These are phyloP conservation scores for Lagenidium giganteum DNA, from an alignment of 352 stramenopile genomes.

Conservation along the genomic window DNA sequence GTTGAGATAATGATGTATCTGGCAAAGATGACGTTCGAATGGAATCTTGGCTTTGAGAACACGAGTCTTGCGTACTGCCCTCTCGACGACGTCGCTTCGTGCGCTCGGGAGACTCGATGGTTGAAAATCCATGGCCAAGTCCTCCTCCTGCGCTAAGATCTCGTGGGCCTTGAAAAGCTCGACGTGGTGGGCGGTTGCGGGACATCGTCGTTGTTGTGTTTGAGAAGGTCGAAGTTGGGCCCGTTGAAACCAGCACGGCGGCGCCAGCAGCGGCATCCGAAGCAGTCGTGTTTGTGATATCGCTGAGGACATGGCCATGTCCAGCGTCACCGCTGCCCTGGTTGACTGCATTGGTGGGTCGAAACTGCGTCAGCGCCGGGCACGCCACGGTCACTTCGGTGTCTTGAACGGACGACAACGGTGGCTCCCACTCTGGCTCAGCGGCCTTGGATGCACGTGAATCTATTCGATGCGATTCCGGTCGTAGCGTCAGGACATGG, in stretches of 20 bases:
- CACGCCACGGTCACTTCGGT: not conserved
- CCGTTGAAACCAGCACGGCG: not conserved
- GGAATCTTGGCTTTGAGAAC: too few species aligned
- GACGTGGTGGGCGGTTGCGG: too few species aligned
- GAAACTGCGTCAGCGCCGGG: constrained; percentile 1
- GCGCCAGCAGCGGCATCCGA: not conserved
- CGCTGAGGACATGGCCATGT: constrained; percentile 21
- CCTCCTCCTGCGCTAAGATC: not conserved
- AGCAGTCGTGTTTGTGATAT: constrained; percentile 51
- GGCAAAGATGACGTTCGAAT: too few species aligned
- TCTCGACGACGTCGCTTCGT: not conserved
- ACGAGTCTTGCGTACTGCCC: too few species aligned
- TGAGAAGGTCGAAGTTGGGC: not conserved
- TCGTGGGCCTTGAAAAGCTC: not conserved
- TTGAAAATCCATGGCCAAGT: not conserved
- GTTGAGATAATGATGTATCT: too few species aligned
- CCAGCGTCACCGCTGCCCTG: constrained; percentile 8
- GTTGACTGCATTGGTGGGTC: constrained; percentile 1
- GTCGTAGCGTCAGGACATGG: constrained; percentile 34
- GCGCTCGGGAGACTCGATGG: constrained; percentile 9
- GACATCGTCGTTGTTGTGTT: not conserved
- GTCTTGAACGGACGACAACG: constrained; percentile 3
- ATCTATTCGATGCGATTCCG: constrained; percentile 5
- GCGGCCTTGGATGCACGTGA: not conserved
- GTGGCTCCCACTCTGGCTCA: not conserved